Base-by-base conservation (phyloP, 768 basidiomycete species). In the Termitomyces sp. region DNA sequence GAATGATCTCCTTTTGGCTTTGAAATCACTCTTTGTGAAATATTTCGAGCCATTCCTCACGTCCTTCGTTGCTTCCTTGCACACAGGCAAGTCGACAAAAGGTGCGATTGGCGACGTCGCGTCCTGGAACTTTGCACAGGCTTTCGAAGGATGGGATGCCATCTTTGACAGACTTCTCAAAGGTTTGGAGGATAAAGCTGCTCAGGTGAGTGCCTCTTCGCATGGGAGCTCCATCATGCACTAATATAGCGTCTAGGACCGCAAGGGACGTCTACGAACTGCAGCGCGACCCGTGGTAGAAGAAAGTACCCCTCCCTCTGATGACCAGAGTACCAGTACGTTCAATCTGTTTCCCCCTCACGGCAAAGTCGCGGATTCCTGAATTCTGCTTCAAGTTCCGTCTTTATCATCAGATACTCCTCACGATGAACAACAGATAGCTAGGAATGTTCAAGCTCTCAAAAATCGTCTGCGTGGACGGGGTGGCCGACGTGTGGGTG, bases 401-500 rank as follows among this genome's bases (percentile, higher is more conserved):
- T 74, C 78, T 3, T 73, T 79, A 59, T 73, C 79, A 8, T 65
- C 77, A 21, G 82, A 85, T 41, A 69, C 74, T 3, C 75, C 83
- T 2, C 79, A 82, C 41, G 92, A 95, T 60, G 93, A 92, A 57
- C 89, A 96, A 66, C 86, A 94, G 64, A 98, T 98, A 59, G 86
- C 95, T 4, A 81, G 91, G 62, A 97, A 95, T 66, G 90, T 97
- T 1, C 88, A 94, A 63, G 92, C 91, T 0, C 77, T 99, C 53
- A 97, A 95, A 71, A 87, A 82, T 52, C 81, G 92, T 32, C 72
- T 97, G 49, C 89, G 92, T 54, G 89, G 89, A 27, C 78, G 87
- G 52, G 89, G 87, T 0, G 84, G 83, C 3, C 74, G 84, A 57
- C 79, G 84, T 55, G 78, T 81, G 19, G 78, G 82, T 44, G 77